Conservation (phyloP, 2,329 filamentous ascomycete species). For the Penicillium sp. region DNA sequence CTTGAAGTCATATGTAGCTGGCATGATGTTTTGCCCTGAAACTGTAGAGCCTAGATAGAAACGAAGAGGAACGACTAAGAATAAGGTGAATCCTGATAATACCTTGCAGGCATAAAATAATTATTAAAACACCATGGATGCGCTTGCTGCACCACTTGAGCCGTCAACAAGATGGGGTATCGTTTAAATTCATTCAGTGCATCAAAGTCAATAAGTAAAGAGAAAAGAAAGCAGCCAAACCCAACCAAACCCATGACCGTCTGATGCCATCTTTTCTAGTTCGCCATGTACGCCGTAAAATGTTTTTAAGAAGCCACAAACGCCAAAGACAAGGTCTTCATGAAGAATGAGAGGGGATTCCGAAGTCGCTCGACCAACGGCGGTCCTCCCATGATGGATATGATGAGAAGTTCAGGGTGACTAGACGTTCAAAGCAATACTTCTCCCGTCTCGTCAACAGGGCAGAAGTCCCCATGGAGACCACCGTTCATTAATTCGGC, state of each 20-base stretch:
- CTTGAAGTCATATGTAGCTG: background rate
- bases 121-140: background rate
- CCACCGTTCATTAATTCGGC: slow-evolving; percentile 53
- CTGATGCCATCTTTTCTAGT: slow-evolving; percentile 13
- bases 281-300: slow-evolving; percentile 22
- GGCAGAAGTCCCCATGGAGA: slow-evolving; percentile 48
- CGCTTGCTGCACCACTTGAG: slow-evolving; percentile 8
- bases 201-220: slow-evolving; percentile 14
- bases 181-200: slow-evolving; percentile 25
- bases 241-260: slow-evolving; percentile 3
- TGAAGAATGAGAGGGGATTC: background rate
- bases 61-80: background rate
- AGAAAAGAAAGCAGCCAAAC: slow-evolving; percentile 3
- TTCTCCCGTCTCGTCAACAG: slow-evolving; percentile 24
- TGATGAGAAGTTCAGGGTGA: background rate
- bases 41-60: background rate
- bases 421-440: slow-evolving; percentile 26
- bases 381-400: background rate
- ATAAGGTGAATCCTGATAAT: background rate
- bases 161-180: slow-evolving; percentile 25
- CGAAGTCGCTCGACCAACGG: background rate
- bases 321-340: slow-evolving; percentile 4
- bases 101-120: background rate
- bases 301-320: slow-evolving; percentile 6
- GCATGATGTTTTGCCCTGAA: background rate